phyloP scores from a whole-genome alignment of 2,329 filamentous ascomycete genomes.

The Epichloe bromicola region DNA sequence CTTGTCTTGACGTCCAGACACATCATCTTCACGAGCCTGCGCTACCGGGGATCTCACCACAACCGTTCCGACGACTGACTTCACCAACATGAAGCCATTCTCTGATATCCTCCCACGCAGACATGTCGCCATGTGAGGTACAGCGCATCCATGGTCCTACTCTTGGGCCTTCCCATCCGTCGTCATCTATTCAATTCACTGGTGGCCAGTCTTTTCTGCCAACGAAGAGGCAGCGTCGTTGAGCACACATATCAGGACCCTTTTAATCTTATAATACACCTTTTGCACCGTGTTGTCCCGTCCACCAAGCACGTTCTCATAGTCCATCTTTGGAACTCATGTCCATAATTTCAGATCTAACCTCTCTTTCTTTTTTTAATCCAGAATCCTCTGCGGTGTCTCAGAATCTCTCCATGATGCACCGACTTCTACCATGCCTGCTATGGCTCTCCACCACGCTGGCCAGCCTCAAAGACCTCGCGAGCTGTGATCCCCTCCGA shows the following conservation, averaged over 20 bases:
- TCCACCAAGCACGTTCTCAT: no score
- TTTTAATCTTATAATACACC: not conserved
- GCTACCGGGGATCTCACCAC: not conserved
- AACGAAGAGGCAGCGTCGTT: not conserved
- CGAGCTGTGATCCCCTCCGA: conserved; percentile 13
- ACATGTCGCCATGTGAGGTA: conserved; percentile 1
- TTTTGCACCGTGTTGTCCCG: not conserved
- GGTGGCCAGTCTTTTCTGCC: not conserved
- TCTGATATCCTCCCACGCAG: not conserved
- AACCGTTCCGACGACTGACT: not conserved
- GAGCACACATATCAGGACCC: not conserved
- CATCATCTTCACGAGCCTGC: not conserved
- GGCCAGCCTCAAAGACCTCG: conserved; percentile 11
- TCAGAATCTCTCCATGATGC: not conserved
- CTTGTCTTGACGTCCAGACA: not conserved
- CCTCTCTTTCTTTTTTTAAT: not conserved
- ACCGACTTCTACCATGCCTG: not conserved
- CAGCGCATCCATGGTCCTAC: conserved; percentile 4
- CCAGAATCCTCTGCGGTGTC: not conserved
- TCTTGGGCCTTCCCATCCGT: not conserved
- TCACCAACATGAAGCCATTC: not conserved
- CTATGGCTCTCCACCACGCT: conserved; percentile 4
- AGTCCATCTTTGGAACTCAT: not conserved
- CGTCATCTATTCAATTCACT: not conserved
- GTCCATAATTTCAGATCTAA: not conserved